A percentile compares a stretch with the other conserved stretches of the same genome.
phyloP scores from a whole-genome alignment of 495 filamentous ascomycete genomes.

The Pseudoneurospora amorphoporcata region DNA sequence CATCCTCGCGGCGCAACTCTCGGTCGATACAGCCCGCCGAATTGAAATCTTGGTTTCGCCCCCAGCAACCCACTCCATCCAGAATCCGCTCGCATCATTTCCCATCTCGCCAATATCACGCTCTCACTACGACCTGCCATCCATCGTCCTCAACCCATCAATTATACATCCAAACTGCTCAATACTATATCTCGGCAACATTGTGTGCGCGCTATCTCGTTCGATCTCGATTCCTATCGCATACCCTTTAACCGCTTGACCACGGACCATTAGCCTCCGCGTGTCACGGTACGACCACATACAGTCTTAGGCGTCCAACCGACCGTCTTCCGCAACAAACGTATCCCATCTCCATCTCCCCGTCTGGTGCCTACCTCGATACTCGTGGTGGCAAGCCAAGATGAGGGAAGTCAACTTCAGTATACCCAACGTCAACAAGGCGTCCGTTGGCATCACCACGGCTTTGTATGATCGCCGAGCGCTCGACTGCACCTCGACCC shows the following conservation, averaged over 20 bases:
- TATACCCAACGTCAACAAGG: constrained; percentile 99
- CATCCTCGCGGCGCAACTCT: not conserved
- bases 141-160: not conserved
- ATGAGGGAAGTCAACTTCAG: constrained; percentile 99
- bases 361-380: constrained; percentile 24
- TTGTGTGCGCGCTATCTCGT: not conserved
- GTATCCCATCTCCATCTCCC: constrained; percentile 9
- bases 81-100: not conserved
- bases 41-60: not conserved
- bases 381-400: constrained; percentile 28
- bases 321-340: not conserved
- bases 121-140: not conserved
- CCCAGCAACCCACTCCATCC: not conserved
- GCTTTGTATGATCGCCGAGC: constrained; percentile 95
- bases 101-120: not conserved
- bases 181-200: not conserved
- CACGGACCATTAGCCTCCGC: not conserved
- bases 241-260: not conserved
- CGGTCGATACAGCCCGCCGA: not conserved
- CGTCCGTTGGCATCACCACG: constrained; percentile 96
- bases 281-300: not conserved
- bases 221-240: not conserved
- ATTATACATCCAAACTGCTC: not conserved
- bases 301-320: not conserved
- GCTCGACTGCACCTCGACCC: constrained; percentile 93